Base-by-base conservation (phyloP, 495 filamentous ascomycete species). In the Polyplosphaeria fusca region DNA sequence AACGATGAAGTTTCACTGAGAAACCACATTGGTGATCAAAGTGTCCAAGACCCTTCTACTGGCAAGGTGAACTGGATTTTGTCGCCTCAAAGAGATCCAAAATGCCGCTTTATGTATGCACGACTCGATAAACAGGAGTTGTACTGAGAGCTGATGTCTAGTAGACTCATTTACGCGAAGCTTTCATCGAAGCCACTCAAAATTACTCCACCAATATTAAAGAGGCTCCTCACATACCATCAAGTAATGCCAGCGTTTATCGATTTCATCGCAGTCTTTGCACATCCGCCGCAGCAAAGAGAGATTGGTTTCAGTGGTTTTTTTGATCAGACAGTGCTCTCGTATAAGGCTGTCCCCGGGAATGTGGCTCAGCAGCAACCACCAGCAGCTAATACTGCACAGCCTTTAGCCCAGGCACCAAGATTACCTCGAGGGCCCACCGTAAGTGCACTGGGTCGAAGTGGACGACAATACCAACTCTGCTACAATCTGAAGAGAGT, bases 401-500 rank as follows among this genome's bases (percentile, higher is more conserved):
- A n/a, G n/a, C n/a, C n/a, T n/a, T n/a, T n/a, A n/a, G 30, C 30
- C 7, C 30, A 35, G 30, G 7, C 30, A 14, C 30, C 30, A 35
- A 35, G 14, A 7, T 7, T 35, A 14, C 30, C 30, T 7, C 30
- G 30, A 35, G 30, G 30, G 9, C 39, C 39, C 5, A 20, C 9
- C 9, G 39, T 42, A 13, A 5, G 5, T 11, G 19, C 39, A n/a
- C 62, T 77, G 2, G 72, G 69, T 18, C 62, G 76, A 41, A 74
- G 72, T 4, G 76, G 76, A 9, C 58, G 60, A 9, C 56, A 73
- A 16, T 58, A 73, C 35, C 70, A 72, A 39, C 51, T 78, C 16
- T 76, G 73, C 45, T 79, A 76, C 55, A 78, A 71, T 48, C 57
- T 79, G 13, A 74, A 75, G 55, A 66, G 68, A 12, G 47, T 61